A percentile compares a stretch with the other conserved stretches of the same genome.
Conservation (phyloP, 108 stramenopile species). For the Skeletonema grethae region DNA sequence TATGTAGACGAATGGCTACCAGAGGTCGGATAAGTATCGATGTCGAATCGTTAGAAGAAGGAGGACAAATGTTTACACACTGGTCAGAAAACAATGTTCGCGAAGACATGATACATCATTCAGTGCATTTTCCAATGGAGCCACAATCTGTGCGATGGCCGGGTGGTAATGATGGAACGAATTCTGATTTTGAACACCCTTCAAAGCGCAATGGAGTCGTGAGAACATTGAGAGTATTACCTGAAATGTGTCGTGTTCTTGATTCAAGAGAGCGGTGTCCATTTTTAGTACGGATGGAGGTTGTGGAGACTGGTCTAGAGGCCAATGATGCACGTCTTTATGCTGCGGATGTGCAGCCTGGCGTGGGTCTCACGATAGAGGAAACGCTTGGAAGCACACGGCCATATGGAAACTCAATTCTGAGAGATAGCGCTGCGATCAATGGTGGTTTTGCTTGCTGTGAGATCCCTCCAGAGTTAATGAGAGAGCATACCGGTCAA, state of each 20-base stretch:
- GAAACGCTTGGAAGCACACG: constrained; percentile 63
- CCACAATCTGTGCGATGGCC: constrained; percentile 70
- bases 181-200: constrained; percentile 31
- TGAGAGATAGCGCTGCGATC: constrained; percentile 8
- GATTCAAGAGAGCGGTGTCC: constrained; percentile 85
- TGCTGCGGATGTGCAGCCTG: constrained; percentile 38
- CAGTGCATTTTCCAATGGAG: constrained; percentile 81
- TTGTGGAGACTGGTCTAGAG: constrained; percentile 76
- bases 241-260: constrained; percentile 62
- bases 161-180: constrained; percentile 27
- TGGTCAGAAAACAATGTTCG: constrained; percentile 55
- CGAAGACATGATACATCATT: constrained; percentile 72
- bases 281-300: constrained; percentile 79
- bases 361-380: constrained; percentile 73
- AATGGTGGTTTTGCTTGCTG: constrained; percentile 38
- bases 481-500: constrained; percentile 9
- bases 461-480: constrained; percentile 51
- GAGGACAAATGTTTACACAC: constrained; percentile 28
- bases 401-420: constrained; percentile 15
- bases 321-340: constrained; percentile 87
- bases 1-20: constrained; percentile 80
- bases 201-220: constrained; percentile 59
- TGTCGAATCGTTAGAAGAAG: constrained; percentile 61
- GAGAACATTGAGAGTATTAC: constrained; percentile 76
- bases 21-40: constrained; percentile 81